Conservation (phyloP, 1,139 yeast species). For the Spencermartinsiella ligniputridi region DNA sequence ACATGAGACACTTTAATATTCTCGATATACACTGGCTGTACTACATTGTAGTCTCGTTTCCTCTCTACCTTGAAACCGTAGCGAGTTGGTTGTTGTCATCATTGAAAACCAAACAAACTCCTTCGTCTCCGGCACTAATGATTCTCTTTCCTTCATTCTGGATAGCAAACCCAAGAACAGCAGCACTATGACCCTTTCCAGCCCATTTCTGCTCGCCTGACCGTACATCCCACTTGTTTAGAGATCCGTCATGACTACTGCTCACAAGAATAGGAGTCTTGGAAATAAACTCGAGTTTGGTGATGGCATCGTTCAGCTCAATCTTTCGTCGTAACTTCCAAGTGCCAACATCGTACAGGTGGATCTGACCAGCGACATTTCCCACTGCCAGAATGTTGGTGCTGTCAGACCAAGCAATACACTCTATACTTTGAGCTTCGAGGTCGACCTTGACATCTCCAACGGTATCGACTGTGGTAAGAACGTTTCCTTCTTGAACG, state of each 20-base stretch:
- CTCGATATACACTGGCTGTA: too few relatives aligned
- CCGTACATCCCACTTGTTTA: conserved; percentile 86
- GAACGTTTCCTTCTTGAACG: conserved; percentile 63
- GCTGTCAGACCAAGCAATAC: conserved; percentile 72
- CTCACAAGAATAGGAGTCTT: conserved; percentile 60
- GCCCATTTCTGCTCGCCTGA: conserved; percentile 70
- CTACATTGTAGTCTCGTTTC: too few relatives aligned
- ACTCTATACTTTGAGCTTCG: conserved; percentile 79
- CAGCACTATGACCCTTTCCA: conserved; percentile 92
- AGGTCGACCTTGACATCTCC: conserved; percentile 63
- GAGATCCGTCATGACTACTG: conserved; percentile 77
- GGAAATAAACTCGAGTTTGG: conserved; percentile 65
- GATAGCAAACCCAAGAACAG: conserved; percentile 76
- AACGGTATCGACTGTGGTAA: conserved; percentile 52
- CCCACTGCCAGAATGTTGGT: conserved; percentile 73
- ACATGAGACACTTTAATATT: too few relatives aligned
- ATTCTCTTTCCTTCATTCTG: conserved; percentile 62
- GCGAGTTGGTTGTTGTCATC: neutral
- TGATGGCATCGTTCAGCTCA: conserved; percentile 73
- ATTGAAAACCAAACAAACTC: conserved; percentile 71
- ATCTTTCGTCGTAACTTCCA: conserved; percentile 81
- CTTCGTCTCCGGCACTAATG: conserved; percentile 97
- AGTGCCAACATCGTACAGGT: conserved; percentile 74
- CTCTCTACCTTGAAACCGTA: neutral
- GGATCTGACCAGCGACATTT: conserved; percentile 79